Conservation (phyloP, 768 basidiomycete species). For the Lactifluus subvellereus region DNA sequence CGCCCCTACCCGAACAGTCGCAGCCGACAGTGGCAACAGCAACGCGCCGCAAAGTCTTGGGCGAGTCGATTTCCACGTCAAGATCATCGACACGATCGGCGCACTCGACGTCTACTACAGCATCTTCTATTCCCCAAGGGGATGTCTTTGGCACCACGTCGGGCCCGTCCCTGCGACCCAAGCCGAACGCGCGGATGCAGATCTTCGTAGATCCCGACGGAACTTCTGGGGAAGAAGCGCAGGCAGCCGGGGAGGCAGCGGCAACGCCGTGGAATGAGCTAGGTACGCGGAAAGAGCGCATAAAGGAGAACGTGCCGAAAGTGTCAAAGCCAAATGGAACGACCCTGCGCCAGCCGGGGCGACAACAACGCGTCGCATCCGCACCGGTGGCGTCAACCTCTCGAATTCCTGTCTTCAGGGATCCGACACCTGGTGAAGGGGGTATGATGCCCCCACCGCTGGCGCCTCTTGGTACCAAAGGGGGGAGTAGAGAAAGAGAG, state of each 20-base stretch:
- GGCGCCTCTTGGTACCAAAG: constrained; percentile 33
- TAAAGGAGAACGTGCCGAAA: constrained; percentile 75
- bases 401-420: constrained; percentile 61
- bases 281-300: constrained; percentile 68
- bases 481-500: constrained; percentile 28
- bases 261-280: constrained; percentile 61
- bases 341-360: constrained; percentile 57
- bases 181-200: constrained; percentile 54
- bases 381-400: constrained; percentile 38
- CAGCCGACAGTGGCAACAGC: constrained; percentile 31
- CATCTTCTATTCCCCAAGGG: constrained; percentile 23
- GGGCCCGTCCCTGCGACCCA: constrained; percentile 31
- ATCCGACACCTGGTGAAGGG: constrained; percentile 42
- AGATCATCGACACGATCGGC: constrained; percentile 21
- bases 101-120: constrained; percentile 29
- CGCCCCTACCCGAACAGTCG: constrained; percentile 31
- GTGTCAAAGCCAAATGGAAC: constrained; percentile 63
- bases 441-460: constrained; percentile 29
- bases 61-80: constrained; percentile 37
- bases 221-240: constrained; percentile 42
- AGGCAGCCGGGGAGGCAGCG: constrained; percentile 32
- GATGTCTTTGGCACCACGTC: constrained; percentile 29
- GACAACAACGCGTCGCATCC: constrained; percentile 47
- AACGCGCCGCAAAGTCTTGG: constrained; percentile 40
- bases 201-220: constrained; percentile 71